A percentile compares a stretch with the other conserved stretches of the same genome.
phyloP scores from a whole-genome alignment of 805 yeast genomes.

The Candida easanensis region DNA sequence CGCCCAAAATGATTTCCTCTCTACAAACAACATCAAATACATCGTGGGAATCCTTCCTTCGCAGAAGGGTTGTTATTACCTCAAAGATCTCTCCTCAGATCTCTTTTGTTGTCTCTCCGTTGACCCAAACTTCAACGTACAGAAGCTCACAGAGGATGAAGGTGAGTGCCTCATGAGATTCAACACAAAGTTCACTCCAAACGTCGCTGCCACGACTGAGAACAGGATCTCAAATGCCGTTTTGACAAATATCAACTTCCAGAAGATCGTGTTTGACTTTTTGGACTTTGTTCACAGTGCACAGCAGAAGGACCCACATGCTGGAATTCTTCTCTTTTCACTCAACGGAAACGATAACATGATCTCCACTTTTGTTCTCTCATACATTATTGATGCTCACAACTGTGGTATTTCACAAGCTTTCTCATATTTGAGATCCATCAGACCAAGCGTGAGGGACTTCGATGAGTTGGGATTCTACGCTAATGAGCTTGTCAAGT shows the following conservation, averaged over 20 bases:
- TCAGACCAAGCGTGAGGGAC: conserved; percentile 26
- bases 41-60: conserved; percentile 36
- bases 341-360: conserved; percentile 30
- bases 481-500: conserved; percentile 24
- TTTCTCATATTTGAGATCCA: conserved; percentile 23
- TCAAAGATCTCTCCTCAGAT: conserved; percentile 27
- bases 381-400: conserved; percentile 24
- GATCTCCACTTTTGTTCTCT: conserved; percentile 21
- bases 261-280: conserved; percentile 24
- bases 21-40: conserved; percentile 37
- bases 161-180: conserved; percentile 27
- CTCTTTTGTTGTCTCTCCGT: conserved; percentile 30
- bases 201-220: conserved; percentile 19
- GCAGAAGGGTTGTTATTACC: conserved; percentile 30
- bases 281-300: conserved; percentile 19
- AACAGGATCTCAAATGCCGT: conserved; percentile 24
- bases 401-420: conserved; percentile 24
- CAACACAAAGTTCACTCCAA: conserved; percentile 26
- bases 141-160: conserved; percentile 28
- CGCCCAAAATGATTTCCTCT: conserved; percentile 36
- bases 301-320: conserved; percentile 23
- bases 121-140: conserved; percentile 33
- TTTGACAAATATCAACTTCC: conserved; percentile 25
- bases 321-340: conserved; percentile 27
- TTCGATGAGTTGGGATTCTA: conserved; percentile 25